phyloP scores from a whole-genome alignment of 2,329 filamentous ascomycete species.

The Rutstroemia sp. region DNA sequence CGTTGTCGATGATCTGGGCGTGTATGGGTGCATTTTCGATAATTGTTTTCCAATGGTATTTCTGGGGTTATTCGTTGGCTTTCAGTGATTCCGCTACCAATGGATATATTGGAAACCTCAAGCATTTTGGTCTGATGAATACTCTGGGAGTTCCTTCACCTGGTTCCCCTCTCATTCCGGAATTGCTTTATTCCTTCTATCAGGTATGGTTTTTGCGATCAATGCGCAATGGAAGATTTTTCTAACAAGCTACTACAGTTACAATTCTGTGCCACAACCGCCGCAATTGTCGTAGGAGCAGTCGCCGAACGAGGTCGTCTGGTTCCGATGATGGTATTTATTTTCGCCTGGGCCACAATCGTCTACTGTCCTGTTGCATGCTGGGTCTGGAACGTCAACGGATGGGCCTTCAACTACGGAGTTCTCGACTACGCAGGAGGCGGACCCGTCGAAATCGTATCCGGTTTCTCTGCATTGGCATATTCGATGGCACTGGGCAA shows the following conservation, averaged over 20 bases:
- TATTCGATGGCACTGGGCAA: constrained; percentile 95
- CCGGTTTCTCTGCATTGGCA: constrained; percentile 84
- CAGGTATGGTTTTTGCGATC: constrained; percentile 46
- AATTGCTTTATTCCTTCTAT: constrained; percentile 90
- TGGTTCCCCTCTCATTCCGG: constrained; percentile 80
- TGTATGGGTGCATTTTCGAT: constrained; percentile 91
- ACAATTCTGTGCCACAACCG: constrained; percentile 95
- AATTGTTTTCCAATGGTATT: constrained; percentile 97
- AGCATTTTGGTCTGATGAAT: constrained; percentile 82
- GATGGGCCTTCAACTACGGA: constrained; percentile 86
- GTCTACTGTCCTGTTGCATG: constrained; percentile 96
- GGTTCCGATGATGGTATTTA: constrained; percentile 89
- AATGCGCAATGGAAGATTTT: neutral
- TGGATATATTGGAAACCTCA: constrained; percentile 85
- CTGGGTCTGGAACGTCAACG: constrained; percentile 94
- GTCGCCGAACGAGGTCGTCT: constrained; percentile 91
- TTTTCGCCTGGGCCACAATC: constrained; percentile 91
- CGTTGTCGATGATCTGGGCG: constrained; percentile 93
- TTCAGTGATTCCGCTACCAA: constrained; percentile 78
- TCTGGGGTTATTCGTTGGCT: constrained; percentile 96
- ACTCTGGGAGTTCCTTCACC: constrained; percentile 78
- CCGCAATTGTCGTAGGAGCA: constrained; percentile 82
- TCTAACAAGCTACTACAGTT: constrained; percentile 48
- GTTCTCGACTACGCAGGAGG: constrained; percentile 95
- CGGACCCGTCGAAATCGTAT: constrained; percentile 94